These are phyloP conservation scores for Chlorella vulgaris DNA, from an alignment of 139 green algal species.

Conservation along the genomic window DNA sequence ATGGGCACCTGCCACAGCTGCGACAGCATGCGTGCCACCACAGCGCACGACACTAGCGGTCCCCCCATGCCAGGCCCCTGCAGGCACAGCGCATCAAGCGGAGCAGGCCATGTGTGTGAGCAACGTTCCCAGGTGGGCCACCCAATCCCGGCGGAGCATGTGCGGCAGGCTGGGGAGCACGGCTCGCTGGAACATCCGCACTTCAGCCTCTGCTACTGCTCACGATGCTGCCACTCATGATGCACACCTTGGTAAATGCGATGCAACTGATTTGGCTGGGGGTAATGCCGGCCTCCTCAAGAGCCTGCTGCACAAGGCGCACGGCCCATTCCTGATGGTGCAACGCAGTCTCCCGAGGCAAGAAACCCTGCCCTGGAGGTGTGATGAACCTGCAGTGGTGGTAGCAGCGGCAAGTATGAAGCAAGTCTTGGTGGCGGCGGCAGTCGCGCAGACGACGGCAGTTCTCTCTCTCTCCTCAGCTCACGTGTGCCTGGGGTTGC, in stretches of 20 bases:
- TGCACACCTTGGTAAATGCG: slow-evolving; percentile 79
- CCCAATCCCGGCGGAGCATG: no score
- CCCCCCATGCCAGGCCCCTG: slow-evolving; percentile 92
- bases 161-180: no score
- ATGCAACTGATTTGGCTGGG: slow-evolving; percentile 69
- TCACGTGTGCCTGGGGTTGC: slow-evolving; percentile 86
- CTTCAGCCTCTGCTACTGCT: no score
- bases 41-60: slow-evolving; percentile 76
- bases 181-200: neutral
- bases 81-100: neutral
- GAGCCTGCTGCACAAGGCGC: slow-evolving; percentile 66
- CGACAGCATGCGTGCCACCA: slow-evolving; percentile 83
- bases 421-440: neutral
- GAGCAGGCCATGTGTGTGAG: no score
- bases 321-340: slow-evolving; percentile 80
- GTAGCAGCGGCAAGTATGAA: no score
- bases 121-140: no score
- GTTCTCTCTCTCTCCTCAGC: no score
- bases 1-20: slow-evolving; percentile 80
- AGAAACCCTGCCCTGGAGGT: slow-evolving; percentile 83
- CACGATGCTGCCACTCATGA: no score
- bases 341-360: slow-evolving; percentile 83
- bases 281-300: slow-evolving; percentile 65
- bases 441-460: no score
- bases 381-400: slow-evolving; percentile 83